phyloP scores from a whole-genome alignment of 2,329 filamentous ascomycete genomes.

The Pyricularia pennisetigena region DNA sequence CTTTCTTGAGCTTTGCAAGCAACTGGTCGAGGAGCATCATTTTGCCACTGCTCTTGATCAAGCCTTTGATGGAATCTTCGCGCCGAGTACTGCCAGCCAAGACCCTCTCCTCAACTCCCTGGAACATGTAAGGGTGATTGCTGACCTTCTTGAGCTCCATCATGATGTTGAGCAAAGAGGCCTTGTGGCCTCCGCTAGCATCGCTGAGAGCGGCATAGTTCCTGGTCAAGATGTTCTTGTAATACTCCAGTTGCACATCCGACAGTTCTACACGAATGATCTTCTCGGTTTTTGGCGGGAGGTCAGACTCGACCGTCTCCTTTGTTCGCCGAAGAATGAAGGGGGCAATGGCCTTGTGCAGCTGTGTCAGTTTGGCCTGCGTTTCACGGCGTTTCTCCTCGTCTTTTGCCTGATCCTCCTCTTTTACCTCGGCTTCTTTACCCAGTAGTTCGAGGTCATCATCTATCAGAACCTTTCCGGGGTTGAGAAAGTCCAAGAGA shows the following conservation, averaged over 20 bases:
- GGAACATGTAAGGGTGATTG: constrained; percentile 98
- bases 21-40: constrained; percentile 98
- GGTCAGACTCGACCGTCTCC: constrained; percentile 91
- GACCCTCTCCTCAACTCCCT: constrained; percentile 83
- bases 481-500: constrained; percentile 91
- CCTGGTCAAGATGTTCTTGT: constrained; percentile 95
- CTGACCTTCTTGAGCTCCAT: constrained; percentile 99
- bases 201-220: constrained; percentile 94
- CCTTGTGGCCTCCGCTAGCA: constrained; percentile 82
- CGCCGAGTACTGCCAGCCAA: constrained; percentile 69
- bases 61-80: constrained; percentile 82
- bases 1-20: constrained; percentile 84
- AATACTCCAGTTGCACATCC: constrained; percentile 93
- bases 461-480: constrained; percentile 85
- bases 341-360: constrained; percentile 81
- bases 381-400: constrained; percentile 57
- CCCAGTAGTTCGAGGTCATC: constrained; percentile 76
- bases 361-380: constrained; percentile 74
- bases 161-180: constrained; percentile 94
- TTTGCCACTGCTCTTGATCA: constrained; percentile 96
- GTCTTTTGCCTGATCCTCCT: constrained; percentile 19
- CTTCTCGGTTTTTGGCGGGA: constrained; percentile 96
- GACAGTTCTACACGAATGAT: constrained; percentile 97
- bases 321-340: constrained; percentile 95
- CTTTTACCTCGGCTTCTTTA: constrained; percentile 24